These are phyloP conservation scores for Ormosia semicastrata DNA, from an alignment of 306 rosid genomes.

Conservation along the genomic window DNA sequence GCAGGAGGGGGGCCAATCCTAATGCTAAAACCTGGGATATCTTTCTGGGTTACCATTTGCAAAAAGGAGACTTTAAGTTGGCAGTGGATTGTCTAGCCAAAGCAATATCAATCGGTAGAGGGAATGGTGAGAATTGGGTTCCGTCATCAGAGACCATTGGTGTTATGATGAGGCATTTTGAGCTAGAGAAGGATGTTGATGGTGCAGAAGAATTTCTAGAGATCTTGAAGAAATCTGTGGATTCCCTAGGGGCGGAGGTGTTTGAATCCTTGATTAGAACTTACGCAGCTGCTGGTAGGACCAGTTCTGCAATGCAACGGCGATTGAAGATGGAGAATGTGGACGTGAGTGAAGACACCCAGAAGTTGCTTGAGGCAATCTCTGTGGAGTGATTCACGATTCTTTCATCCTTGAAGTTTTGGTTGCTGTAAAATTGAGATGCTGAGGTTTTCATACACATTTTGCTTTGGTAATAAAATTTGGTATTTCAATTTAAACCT, in stretches of 20 bases:
- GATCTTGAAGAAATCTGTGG: conserved; percentile 59
- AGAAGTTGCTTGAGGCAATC: conserved; percentile 66
- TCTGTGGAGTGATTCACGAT: conserved; percentile 51
- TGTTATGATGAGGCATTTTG: conserved; percentile 62
- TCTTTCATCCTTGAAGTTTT: conserved; percentile 20
- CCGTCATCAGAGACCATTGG: conserved; percentile 51
- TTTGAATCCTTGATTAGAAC: conserved; percentile 84
- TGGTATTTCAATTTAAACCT: conserved; percentile 17
- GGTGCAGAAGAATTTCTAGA: conserved; percentile 79
- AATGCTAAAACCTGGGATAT: conserved; percentile 84
- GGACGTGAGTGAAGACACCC: conserved; percentile 55
- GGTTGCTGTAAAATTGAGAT: conserved; percentile 31
- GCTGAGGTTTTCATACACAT: conserved; percentile 24
- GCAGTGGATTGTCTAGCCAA: conserved; percentile 64
- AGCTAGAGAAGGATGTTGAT: conserved; percentile 77
- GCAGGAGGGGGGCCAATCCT: conserved; percentile 72
- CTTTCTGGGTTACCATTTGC: conserved; percentile 62
- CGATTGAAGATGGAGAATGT: conserved; percentile 86
- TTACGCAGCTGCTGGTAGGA: conserved; percentile 74
- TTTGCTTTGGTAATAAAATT: conserved; percentile 29
- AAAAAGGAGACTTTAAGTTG: conserved; percentile 49
- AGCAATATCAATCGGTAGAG: conserved; percentile 67
- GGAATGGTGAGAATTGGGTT: conserved; percentile 68
- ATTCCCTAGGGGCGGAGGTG: conserved; percentile 50
- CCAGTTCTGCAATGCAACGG: conserved; percentile 48